Conservation (phyloP, 139 green algal species). For the Dunaliella primolecta region DNA sequence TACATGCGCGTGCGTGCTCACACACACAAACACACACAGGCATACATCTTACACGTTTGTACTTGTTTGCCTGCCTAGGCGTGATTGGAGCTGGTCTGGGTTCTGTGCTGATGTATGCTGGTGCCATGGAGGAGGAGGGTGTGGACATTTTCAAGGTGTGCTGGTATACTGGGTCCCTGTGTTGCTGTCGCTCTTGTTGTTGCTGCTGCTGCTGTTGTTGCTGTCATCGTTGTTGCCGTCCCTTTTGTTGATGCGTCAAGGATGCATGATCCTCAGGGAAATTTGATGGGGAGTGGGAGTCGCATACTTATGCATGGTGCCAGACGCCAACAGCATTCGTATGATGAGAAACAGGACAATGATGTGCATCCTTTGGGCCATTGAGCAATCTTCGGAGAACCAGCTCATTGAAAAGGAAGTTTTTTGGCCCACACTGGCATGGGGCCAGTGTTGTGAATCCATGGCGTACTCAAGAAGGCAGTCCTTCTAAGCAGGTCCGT, state of each 20-base stretch:
- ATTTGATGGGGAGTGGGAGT: too few species aligned
- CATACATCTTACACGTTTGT: background rate
- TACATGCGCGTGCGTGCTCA: background rate
- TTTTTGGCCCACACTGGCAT: too few species aligned
- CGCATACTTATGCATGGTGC: background rate
- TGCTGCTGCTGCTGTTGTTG: background rate
- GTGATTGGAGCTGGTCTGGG: background rate
- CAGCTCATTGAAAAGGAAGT: too few species aligned
- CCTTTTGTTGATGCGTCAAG: too few species aligned
- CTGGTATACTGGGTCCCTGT: background rate
- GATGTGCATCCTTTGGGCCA: too few species aligned
- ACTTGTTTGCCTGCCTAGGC: background rate
- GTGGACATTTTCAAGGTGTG: background rate
- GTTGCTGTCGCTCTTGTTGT: background rate
- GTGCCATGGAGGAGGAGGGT: background rate
- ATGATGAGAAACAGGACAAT: too few species aligned
- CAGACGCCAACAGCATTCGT: background rate
- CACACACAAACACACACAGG: slow-evolving; percentile 11
- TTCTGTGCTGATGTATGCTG: background rate
- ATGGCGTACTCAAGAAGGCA: too few species aligned
- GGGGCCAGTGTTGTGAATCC: too few species aligned
- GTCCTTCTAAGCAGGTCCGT: too few species aligned
- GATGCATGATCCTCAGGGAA: too few species aligned
- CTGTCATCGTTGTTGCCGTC: too few species aligned
- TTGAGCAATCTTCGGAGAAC: too few species aligned